Base-by-base conservation (phyloP, 2,329 filamentous ascomycete genomes). In the Coniella lustricola region DNA sequence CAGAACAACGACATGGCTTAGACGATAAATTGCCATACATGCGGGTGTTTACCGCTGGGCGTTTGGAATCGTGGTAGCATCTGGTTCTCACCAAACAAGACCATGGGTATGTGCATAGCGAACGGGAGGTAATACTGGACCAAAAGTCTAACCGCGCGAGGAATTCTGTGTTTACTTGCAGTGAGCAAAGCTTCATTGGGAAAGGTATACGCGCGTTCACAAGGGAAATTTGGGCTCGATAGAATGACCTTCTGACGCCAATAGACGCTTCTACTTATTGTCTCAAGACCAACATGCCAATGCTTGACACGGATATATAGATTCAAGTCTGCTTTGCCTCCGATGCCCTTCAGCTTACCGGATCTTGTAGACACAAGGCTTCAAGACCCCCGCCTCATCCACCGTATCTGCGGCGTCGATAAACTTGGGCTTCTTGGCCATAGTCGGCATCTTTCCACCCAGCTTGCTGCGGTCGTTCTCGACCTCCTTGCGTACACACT, bases 321-420 rank as follows among this genome's bases (percentile, higher is more conserved):
- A 14, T 21, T 39, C 7, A 16, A 21, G 7, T 17, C 8, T 13
- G 10, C 36, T n/a, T 18, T 39, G 20, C 33, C 5, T 17, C 8
- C 14, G 13, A 7, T 5, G 14, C 14, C n/a, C 20, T 12, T 16
- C 29, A 40, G 17, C 63, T n/a, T 74, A 94, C 59, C 91, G 79
- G 57, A 90, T 79, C 72, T 97, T 97, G 69, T 97, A 97, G 53
- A 97, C 82, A 70, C 93, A 97, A 16, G 93, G 93, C 73, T 97
- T 97, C 58, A 98, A 67, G 48, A 91, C 75, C 29, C 64, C 68
- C 45, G 71, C 70, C 63, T 84, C 87, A 56, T 84, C 81, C 4
- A 74, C 74, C 56, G 83, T 81, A 53, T 79, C 76, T 1, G 74
- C 74, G 41, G 74, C 72, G 49, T 78, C 81, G 50, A 82, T 69